Percentiles rank a stretch among this genome's conserved stretches.
phyloP scores from a whole-genome alignment of 2,329 filamentous ascomycete species.

The Fusarium humuli region DNA sequence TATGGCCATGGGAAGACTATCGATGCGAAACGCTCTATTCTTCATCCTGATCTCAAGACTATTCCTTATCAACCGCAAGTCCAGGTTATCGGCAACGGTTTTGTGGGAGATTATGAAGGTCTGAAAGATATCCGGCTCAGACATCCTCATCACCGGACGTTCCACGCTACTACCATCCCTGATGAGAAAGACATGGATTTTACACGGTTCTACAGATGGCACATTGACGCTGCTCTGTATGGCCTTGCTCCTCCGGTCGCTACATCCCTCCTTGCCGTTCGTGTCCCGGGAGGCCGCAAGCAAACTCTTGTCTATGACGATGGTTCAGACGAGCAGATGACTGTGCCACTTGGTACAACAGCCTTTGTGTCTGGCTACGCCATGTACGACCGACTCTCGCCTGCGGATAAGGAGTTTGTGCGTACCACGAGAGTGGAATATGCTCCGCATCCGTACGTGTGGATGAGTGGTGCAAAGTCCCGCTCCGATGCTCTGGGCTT shows the following conservation, averaged over 20 bases:
- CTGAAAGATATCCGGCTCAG: slow-evolving; percentile 74
- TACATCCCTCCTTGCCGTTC: slow-evolving; percentile 79
- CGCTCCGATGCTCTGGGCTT: slow-evolving; percentile 78
- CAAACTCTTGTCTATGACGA: slow-evolving; percentile 81
- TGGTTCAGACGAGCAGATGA: slow-evolving; percentile 71
- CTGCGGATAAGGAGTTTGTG: slow-evolving; percentile 74
- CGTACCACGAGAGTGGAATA: slow-evolving; percentile 77
- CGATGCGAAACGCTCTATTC: slow-evolving; percentile 71
- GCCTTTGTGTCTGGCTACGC: slow-evolving; percentile 78
- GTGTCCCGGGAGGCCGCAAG: slow-evolving; percentile 72
- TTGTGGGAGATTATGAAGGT: slow-evolving; percentile 76
- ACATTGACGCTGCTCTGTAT: slow-evolving; percentile 83
- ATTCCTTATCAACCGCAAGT: slow-evolving; percentile 80
- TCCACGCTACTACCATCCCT: slow-evolving; percentile 75
- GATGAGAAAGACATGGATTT: slow-evolving; percentile 61
- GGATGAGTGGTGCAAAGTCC: slow-evolving; percentile 78
- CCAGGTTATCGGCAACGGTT: slow-evolving; percentile 83
- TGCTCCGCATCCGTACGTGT: slow-evolving; percentile 83
- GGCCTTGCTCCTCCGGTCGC: slow-evolving; percentile 79
- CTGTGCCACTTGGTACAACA: slow-evolving; percentile 79
- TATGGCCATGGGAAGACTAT: slow-evolving; percentile 84
- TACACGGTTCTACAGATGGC: slow-evolving; percentile 79
- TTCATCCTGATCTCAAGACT: slow-evolving; percentile 84
- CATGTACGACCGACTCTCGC: slow-evolving; percentile 75
- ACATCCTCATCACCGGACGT: slow-evolving; percentile 82